Conservation (phyloP, 345 rosid species). For the Melaleuca quinquenervia region DNA sequence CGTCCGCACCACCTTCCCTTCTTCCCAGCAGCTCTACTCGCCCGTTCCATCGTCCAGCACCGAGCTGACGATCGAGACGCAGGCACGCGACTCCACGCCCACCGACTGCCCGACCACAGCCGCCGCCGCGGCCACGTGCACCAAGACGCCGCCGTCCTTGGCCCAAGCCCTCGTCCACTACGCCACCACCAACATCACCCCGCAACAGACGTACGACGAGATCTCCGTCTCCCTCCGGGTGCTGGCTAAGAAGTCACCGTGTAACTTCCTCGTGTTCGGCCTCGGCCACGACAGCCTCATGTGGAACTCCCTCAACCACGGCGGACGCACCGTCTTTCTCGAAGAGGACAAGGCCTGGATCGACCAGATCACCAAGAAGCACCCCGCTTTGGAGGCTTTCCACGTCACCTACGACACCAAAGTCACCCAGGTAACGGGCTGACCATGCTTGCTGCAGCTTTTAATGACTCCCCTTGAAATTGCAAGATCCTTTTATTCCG, state of each 20-base stretch:
- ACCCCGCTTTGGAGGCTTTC: slow-evolving; percentile 53
- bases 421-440: slow-evolving; percentile 5
- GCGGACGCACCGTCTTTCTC: slow-evolving; percentile 79
- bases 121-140: slow-evolving; percentile 19
- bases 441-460: background rate
- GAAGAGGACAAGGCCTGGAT: slow-evolving; percentile 87
- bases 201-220: slow-evolving; percentile 77
- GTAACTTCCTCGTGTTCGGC: slow-evolving; percentile 84
- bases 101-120: background rate
- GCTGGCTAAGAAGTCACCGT: slow-evolving; percentile 59
- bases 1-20: slow-evolving; percentile 27
- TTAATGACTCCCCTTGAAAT: background rate
- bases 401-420: slow-evolving; percentile 69
- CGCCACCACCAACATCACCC: slow-evolving; percentile 63
- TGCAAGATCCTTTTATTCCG: too few relatives aligned
- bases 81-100: background rate
- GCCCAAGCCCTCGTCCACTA: slow-evolving; percentile 73
- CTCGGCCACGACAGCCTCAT: slow-evolving; percentile 84
- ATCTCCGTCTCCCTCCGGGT: slow-evolving; percentile 60
- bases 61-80: background rate
- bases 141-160: slow-evolving; percentile 52
- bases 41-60: background rate
- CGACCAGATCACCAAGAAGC: slow-evolving; percentile 27
- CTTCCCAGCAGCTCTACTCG: slow-evolving; percentile 15
- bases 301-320: slow-evolving; percentile 78